A percentile compares a stretch with the other conserved stretches of the same genome.
Evolutionary conservation across 306 rosid species (phyloP).

Genomic region (Prunus padus): DNA sequence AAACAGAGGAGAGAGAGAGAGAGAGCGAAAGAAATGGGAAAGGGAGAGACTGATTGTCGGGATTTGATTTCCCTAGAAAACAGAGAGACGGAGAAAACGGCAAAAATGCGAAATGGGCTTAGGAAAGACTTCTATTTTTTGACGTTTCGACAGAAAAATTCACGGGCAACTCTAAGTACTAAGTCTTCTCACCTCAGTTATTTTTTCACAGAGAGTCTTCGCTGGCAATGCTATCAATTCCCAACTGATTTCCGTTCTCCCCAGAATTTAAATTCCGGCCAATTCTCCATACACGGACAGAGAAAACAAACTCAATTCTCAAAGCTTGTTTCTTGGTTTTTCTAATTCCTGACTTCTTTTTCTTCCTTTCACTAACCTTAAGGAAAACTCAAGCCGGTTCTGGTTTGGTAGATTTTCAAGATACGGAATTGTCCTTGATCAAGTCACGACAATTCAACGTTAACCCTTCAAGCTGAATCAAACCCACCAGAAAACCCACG

Average conservation of each 20-base stretch:
- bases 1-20: neutral
- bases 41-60: conserved; percentile 41
- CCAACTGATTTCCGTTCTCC: conserved; percentile 23
- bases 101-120: conserved; percentile 35
- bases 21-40: conserved; percentile 26
- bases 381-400: conserved; percentile 51
- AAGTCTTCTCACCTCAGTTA: conserved; percentile 14
- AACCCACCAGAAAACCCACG: conserved; percentile 14
- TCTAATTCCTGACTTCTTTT: neutral
- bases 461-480: conserved; percentile 44
- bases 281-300: conserved; percentile 6
- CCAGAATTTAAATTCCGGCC: conserved; percentile 19
- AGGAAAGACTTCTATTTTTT: conserved; percentile 39
- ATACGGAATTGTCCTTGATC: conserved; percentile 6
- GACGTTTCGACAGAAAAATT: conserved; percentile 39
- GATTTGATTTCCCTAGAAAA: conserved; percentile 33
- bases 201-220: conserved; percentile 31
- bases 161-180: conserved; percentile 32
- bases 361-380: conserved; percentile 37
- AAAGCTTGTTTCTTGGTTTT: neutral
- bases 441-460: conserved; percentile 31
- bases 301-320: neutral
- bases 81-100: conserved; percentile 27
- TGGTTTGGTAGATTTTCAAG: neutral
- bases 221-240: conserved; percentile 41